Base-by-base conservation (phyloP, 2,329 filamentous ascomycete species). In the Clonostachys rhizophaga region DNA sequence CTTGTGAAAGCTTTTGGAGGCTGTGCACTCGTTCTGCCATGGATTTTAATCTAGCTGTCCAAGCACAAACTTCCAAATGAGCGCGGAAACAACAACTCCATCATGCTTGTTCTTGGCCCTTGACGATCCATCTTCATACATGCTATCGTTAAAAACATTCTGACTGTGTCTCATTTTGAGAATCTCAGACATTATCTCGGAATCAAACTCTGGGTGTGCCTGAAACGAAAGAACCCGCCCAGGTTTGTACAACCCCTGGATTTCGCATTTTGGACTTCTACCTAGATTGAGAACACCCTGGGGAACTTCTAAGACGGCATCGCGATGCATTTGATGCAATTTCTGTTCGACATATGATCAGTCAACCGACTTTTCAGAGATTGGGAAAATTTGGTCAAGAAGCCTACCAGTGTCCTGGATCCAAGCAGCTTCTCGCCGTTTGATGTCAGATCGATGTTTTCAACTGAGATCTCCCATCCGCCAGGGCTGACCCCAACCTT, bases 311-410 rank as follows among this genome's bases (percentile, higher is more conserved):
- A 62, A 59, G 30, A 72, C 68, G 40, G 72, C 60, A 55, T 75
- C 72, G 42, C 65, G 67, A 50, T 76, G 73, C 69, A 76, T 74
- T 49, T 76, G 73, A 18, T 75, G 69, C 17, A 69, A 63, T 46
- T 58, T 58, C 66, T 69, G 48, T n/a, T 18, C 14, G 36, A 18
- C n/a, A 10, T 14, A 30, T 10, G 24, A 10, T 30, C 24, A 30
- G 4, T 30, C 24, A 30, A 4, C 9, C 9, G 24, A 10, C 8
- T 8, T 30, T 30, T 10, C 24, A 30, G 24, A 30, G 8, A 30
- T 5, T 10, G 24, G 3, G 8, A 4, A 30, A 30, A 10, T 30
- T 30, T 30, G 10, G 9, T 3, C 24, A 30, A 10, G 24, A 11
- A n/a, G 30, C 46, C 2, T 40, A 48, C 47, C 16, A 48, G 42